Conservation (phyloP, 2,329 filamentous ascomycete species). For the Arthrobotrys iridis region DNA sequence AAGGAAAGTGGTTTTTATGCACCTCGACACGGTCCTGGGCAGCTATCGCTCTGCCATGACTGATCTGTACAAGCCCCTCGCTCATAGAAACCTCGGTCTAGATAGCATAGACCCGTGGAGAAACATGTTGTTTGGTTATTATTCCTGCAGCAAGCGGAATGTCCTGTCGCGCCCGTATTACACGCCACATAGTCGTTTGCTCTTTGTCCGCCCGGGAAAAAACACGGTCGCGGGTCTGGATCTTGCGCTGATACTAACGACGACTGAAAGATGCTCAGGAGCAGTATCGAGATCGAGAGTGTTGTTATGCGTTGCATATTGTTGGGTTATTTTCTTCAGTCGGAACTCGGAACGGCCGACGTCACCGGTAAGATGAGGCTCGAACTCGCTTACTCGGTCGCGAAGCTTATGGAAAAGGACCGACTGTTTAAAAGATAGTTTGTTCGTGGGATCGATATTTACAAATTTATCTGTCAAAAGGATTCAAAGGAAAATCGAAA, state of each 20-base stretch:
- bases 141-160: slow-evolving; percentile 45
- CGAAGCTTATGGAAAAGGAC: background rate
- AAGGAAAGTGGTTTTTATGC: background rate
- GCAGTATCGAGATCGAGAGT: slow-evolving; percentile 22
- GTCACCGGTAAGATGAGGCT: no score
- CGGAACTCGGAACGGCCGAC: background rate
- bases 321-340: slow-evolving; percentile 13
- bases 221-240: slow-evolving; percentile 21
- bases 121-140: slow-evolving; percentile 46
- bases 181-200: slow-evolving; percentile 32
- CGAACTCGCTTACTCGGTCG: no score
- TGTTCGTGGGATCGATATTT: background rate
- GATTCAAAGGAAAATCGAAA: slow-evolving; percentile 9
- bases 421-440: background rate
- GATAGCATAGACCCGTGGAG: slow-evolving; percentile 37
- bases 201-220: slow-evolving; percentile 22
- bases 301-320: slow-evolving; percentile 48
- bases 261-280: slow-evolving; percentile 1
- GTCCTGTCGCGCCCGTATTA: slow-evolving; percentile 25
- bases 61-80: slow-evolving; percentile 46
- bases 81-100: slow-evolving; percentile 30
- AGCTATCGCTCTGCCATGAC: slow-evolving; percentile 44
- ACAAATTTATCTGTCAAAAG: slow-evolving; percentile 2
- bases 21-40: slow-evolving; percentile 45
- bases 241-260: slow-evolving; percentile 27